Evolutionary conservation across 2,329 filamentous ascomycete species (phyloP).

Genomic region (Orbilia javanica): DNA sequence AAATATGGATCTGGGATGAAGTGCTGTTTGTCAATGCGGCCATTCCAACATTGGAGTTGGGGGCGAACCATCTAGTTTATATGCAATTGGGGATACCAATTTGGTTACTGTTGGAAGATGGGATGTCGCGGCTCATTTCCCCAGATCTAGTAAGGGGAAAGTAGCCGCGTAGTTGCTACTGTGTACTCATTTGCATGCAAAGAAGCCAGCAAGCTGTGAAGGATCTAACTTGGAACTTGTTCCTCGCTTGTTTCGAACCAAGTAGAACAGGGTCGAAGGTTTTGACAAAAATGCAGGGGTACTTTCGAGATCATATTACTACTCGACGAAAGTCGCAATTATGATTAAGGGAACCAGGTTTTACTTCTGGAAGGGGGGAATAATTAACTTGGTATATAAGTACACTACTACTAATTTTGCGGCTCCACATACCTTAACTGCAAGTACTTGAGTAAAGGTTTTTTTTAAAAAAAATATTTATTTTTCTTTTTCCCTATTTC

Average conservation of each 20-base stretch:
- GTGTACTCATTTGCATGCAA: conserved; percentile 40
- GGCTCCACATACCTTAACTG: neutral
- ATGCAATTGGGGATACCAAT: conserved; percentile 1
- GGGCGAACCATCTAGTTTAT: conserved; percentile 10
- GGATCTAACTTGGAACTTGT: conserved; percentile 34
- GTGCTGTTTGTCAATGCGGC: neutral
- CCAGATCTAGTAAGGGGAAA: neutral
- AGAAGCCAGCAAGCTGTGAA: conserved; percentile 29
- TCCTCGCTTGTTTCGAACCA: conserved; percentile 54
- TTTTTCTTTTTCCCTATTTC: no score
- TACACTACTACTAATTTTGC: neutral
- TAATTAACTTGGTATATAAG: no score
- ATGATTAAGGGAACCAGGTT: neutral
- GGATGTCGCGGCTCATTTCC: conserved; percentile 21
- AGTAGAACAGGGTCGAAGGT: conserved; percentile 53
- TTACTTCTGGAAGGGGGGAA: neutral
- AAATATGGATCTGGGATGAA: neutral
- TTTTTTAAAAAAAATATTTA: no score
- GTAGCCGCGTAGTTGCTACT: conserved; percentile 49
- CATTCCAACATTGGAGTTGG: neutral
- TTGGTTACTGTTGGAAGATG: neutral
- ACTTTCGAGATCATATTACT: neutral
- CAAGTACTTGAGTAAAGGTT: no score
- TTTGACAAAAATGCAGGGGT: conserved; percentile 23
- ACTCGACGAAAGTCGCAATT: neutral